Percentiles rank a stretch among this genome's conserved stretches.
Conservation (phyloP, 2,329 filamentous ascomycete species). For the Trichoderma breve region DNA sequence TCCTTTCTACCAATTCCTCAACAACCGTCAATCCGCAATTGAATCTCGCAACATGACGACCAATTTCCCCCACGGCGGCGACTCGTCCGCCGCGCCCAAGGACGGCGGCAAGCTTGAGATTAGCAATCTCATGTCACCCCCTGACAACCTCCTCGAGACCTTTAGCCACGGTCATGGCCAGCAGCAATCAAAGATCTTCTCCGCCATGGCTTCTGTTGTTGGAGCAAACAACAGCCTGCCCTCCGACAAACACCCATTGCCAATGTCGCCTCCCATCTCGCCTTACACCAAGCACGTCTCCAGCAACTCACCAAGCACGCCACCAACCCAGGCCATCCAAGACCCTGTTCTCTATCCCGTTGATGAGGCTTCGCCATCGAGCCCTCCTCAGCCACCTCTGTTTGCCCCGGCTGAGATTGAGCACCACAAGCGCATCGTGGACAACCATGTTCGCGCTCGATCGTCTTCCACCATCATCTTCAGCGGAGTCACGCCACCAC, state of each 20-base stretch:
- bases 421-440: slow-evolving; percentile 47
- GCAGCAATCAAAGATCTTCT: slow-evolving; percentile 6
- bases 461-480: slow-evolving; percentile 38
- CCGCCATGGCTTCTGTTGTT: neutral
- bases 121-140: slow-evolving; percentile 61
- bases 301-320: slow-evolving; percentile 30
- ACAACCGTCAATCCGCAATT: neutral
- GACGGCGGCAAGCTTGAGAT: slow-evolving; percentile 47
- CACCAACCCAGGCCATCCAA: slow-evolving; percentile 35
- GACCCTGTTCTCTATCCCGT: slow-evolving; percentile 60
- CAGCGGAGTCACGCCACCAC: slow-evolving; percentile 45
- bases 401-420: slow-evolving; percentile 46
- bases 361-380: slow-evolving; percentile 40
- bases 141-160: slow-evolving; percentile 54
- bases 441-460: slow-evolving; percentile 49
- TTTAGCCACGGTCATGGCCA: slow-evolving; percentile 37
- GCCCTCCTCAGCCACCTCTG: slow-evolving; percentile 48
- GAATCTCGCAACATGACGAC: slow-evolving; percentile 29
- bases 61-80: slow-evolving; percentile 26
- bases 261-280: slow-evolving; percentile 59
- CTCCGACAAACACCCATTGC: slow-evolving; percentile 37
- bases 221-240: slow-evolving; percentile 26
- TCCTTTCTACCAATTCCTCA: slow-evolving; percentile 1
- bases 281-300: slow-evolving; percentile 43
- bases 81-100: slow-evolving; percentile 24